A percentile compares a stretch with the other conserved stretches of the same genome.
Evolutionary conservation across 2,329 filamentous ascomycete species (phyloP).

Genomic region (Coniochaeta pulveracea): DNA sequence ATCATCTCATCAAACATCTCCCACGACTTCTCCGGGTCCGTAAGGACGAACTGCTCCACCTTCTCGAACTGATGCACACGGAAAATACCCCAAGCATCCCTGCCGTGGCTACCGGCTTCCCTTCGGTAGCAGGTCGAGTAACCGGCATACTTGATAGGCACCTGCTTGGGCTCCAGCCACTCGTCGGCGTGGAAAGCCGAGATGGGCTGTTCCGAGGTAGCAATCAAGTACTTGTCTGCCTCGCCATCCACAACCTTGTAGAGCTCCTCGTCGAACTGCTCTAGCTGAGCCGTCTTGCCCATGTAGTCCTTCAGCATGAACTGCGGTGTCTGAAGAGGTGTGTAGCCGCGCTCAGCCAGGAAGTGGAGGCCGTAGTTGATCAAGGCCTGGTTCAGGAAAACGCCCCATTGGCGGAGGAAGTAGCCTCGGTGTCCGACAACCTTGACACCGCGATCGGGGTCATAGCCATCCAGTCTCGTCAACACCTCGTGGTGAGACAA

Average conservation of each 20-base stretch:
- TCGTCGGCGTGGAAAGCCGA: conserved; percentile 88
- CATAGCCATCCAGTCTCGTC: conserved; percentile 77
- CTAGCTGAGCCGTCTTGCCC: conserved; percentile 95
- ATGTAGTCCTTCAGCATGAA: conserved; percentile 95
- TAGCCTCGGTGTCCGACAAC: conserved; percentile 91
- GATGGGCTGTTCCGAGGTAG: conserved; percentile 85
- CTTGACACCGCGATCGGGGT: conserved; percentile 86
- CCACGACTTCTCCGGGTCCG: conserved; percentile 51
- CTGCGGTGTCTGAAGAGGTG: conserved; percentile 73
- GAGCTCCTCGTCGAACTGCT: conserved; percentile 94
- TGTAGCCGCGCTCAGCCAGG: conserved; percentile 70
- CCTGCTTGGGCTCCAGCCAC: conserved; percentile 74
- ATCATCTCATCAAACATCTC: conserved; percentile 93
- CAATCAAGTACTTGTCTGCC: conserved; percentile 71
- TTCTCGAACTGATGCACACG: conserved; percentile 98
- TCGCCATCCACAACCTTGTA: conserved; percentile 92
- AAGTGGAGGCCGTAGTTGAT: conserved; percentile 94
- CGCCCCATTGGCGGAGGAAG: conserved; percentile 79
- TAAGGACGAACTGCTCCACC: conserved; percentile 37
- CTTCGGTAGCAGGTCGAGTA: conserved; percentile 94
- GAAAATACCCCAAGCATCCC: conserved; percentile 91
- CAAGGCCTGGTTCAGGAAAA: conserved; percentile 67
- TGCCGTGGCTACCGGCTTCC: conserved; percentile 76
- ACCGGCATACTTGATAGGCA: conserved; percentile 87
- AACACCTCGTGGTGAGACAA: conserved; percentile 95